Conservation (phyloP, 345 rosid genomes). For the Rhizophora apiculata region DNA sequence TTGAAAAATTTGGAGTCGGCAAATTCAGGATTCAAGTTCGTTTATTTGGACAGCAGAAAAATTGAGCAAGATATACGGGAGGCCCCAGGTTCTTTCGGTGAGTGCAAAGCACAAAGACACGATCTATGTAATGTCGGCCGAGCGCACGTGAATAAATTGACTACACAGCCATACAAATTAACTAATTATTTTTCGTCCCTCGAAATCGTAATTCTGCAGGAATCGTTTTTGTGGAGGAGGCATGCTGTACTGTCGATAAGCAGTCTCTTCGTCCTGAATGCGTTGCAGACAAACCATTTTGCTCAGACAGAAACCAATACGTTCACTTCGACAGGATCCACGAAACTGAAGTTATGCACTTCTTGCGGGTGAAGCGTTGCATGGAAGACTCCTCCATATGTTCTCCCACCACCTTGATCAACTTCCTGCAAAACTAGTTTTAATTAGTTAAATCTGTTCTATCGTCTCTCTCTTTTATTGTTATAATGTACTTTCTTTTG, state of each 20-base stretch:
- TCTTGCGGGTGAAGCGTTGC: neutral
- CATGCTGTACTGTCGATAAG: neutral
- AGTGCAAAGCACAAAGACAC: neutral
- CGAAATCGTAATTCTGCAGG: neutral
- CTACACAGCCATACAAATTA: too few species aligned
- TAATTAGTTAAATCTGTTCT: too few species aligned
- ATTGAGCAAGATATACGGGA: neutral
- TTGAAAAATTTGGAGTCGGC: neutral
- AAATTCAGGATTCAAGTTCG: neutral
- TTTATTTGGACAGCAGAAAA: neutral
- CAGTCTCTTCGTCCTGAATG: neutral
- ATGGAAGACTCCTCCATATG: constrained; percentile 1
- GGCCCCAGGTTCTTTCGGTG: neutral
- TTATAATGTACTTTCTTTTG: too few species aligned
- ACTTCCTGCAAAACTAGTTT: neutral
- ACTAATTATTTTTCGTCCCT: too few species aligned
- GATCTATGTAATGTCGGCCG: too few species aligned
- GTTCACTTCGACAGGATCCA: neutral
- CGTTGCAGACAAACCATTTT: neutral
- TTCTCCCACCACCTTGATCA: neutral
- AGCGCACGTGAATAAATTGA: too few species aligned
- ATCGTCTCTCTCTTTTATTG: too few species aligned
- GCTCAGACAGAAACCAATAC: neutral
- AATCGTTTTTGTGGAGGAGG: neutral
- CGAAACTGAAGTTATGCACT: neutral